Evolutionary conservation across 2,329 filamentous ascomycete species (phyloP).

Genomic region (Grosmannia huntii): DNA sequence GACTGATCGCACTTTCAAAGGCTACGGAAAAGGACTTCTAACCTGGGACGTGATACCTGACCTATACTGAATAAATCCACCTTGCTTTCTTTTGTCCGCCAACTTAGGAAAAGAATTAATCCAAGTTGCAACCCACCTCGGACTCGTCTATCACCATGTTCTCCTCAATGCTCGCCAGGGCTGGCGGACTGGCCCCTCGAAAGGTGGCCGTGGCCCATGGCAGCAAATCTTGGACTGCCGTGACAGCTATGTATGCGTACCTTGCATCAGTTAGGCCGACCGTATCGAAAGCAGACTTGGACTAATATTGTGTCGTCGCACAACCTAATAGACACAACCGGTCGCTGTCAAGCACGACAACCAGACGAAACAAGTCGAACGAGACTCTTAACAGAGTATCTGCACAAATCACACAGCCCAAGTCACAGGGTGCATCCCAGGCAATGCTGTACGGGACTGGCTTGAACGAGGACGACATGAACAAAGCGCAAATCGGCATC

Average conservation of each 20-base stretch:
- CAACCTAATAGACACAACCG: constrained; percentile 24
- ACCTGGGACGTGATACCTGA: too few relatives aligned
- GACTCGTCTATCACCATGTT: background rate
- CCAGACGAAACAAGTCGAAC: constrained; percentile 31
- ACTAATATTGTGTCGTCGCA: background rate
- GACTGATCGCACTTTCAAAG: constrained; percentile 1
- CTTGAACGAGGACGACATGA: constrained; percentile 73
- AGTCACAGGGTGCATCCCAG: constrained; percentile 95
- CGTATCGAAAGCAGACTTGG: background rate
- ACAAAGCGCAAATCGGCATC: constrained; percentile 95
- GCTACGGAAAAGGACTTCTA: too few relatives aligned
- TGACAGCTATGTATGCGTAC: background rate
- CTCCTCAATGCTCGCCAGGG: background rate
- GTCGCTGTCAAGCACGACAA: constrained; percentile 35
- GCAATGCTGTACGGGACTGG: constrained; percentile 98
- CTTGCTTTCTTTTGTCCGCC: background rate
- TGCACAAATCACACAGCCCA: constrained; percentile 79
- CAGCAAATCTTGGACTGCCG: background rate
- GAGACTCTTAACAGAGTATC: constrained; percentile 71
- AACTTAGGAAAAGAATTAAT: background rate
- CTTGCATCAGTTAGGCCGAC: background rate
- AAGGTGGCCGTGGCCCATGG: background rate
- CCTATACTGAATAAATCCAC: too few relatives aligned
- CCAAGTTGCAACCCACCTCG: background rate
- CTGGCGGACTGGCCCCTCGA: background rate